These are phyloP conservation scores for Meredithiella fracta DNA, from an alignment of 2,329 filamentous ascomycete species.

Conservation along the genomic window DNA sequence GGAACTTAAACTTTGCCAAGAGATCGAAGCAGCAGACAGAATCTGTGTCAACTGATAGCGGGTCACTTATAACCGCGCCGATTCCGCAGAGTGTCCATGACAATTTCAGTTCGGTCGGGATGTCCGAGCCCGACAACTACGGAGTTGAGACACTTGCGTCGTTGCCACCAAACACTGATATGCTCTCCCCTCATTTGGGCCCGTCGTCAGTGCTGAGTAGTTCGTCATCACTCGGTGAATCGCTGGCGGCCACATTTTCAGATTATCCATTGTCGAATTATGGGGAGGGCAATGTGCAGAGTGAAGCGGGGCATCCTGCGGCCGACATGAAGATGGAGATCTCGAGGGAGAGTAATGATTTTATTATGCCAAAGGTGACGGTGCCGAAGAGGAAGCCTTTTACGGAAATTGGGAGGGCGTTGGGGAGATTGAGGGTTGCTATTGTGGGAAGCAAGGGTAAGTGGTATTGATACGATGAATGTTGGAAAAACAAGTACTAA, in stretches of 20 bases:
- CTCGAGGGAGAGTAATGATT: slow-evolving; percentile 34
- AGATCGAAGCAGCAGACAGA: neutral
- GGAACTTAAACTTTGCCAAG: neutral
- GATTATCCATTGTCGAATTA: slow-evolving; percentile 19
- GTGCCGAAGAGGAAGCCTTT: slow-evolving; percentile 84
- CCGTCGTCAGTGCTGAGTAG: slow-evolving; percentile 24
- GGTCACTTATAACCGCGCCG: neutral
- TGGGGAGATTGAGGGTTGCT: slow-evolving; percentile 80
- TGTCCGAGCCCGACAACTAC: slow-evolving; percentile 1
- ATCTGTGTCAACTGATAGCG: neutral
- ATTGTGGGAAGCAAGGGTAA: slow-evolving; percentile 62
- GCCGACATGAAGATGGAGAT: neutral
- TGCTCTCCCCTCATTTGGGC: slow-evolving; percentile 1
- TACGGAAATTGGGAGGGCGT: slow-evolving; percentile 64
- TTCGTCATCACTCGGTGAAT: slow-evolving; percentile 35
- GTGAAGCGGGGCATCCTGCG: neutral
- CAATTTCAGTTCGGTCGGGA: neutral
- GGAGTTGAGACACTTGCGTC: slow-evolving; percentile 7
- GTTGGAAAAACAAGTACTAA: neutral
- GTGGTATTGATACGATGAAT: neutral
- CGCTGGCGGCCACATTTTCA: slow-evolving; percentile 32
- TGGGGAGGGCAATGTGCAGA: neutral
- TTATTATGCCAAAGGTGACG: slow-evolving; percentile 94
- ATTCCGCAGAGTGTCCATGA: neutral
- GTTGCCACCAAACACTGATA: neutral